A percentile compares a stretch with the other conserved stretches of the same genome.
Conservation (phyloP, 2,329 filamentous ascomycete genomes). For the Ustilaginoidea virens region DNA sequence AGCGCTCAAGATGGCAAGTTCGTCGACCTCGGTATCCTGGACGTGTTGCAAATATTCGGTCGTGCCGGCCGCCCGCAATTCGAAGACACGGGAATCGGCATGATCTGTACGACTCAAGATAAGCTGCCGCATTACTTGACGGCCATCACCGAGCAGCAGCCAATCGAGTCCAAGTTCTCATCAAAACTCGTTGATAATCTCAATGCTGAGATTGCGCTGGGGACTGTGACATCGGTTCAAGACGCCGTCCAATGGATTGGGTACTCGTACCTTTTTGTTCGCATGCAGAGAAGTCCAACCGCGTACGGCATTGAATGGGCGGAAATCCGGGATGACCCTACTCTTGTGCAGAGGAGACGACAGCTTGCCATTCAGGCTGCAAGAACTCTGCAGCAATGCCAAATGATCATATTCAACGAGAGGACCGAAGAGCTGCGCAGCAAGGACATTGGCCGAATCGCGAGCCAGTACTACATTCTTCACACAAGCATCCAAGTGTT, state of each 20-base stretch:
- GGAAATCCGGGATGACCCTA: conserved; percentile 77
- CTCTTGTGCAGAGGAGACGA: conserved; percentile 69
- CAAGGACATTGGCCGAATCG: conserved; percentile 92
- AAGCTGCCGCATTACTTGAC: conserved; percentile 82
- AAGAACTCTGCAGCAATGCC: conserved; percentile 71
- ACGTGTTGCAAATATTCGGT: conserved; percentile 96
- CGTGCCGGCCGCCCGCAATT: conserved; percentile 96
- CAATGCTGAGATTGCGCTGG: conserved; percentile 85
- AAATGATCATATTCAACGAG: conserved; percentile 99
- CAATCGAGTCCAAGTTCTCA: conserved; percentile 94
- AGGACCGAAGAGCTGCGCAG: conserved; percentile 80
- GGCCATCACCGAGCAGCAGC: conserved; percentile 87
- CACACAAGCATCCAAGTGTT: conserved; percentile 92
- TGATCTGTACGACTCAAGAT: conserved; percentile 94
- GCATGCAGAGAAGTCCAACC: conserved; percentile 84
- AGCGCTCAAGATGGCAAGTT: conserved; percentile 95
- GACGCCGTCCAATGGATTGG: conserved; percentile 96
- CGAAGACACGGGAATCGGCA: conserved; percentile 92
- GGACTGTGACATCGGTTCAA: conserved; percentile 84
- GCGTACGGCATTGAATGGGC: conserved; percentile 92
- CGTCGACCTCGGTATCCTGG: conserved; percentile 86
- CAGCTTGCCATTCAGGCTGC: conserved; percentile 83
- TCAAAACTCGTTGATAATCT: conserved; percentile 89
- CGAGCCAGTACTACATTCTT: conserved; percentile 91
- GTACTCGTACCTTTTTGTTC: conserved; percentile 93